phyloP scores from a whole-genome alignment of 805 yeast species.

The Wickerhamomyces sydowiorum region DNA sequence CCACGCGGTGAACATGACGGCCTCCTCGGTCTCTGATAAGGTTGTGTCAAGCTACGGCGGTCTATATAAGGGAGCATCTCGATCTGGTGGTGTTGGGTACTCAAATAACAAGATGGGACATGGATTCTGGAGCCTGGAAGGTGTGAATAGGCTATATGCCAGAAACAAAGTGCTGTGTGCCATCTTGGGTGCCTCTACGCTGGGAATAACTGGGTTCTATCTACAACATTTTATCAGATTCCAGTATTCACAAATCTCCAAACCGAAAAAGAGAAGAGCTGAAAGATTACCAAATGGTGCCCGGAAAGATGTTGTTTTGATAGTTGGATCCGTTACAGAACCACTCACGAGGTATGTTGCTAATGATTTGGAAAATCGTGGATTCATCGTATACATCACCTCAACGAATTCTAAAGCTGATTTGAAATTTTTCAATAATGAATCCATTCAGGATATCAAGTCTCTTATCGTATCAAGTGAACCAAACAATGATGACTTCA shows the following conservation, averaged over 20 bases:
- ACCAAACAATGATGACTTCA: constrained; percentile 34
- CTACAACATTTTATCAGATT: not conserved
- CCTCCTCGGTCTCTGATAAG: not conserved
- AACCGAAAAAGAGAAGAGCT: constrained; percentile 43
- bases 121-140: not conserved
- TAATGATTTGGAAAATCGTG: constrained; percentile 69
- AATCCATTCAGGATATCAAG: constrained; percentile 64
- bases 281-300: constrained; percentile 62
- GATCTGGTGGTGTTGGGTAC: not conserved
- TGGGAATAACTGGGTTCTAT: not conserved
- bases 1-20: not conserved
- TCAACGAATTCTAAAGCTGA: constrained; percentile 29
- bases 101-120: too few species aligned
- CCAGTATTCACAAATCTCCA: not conserved
- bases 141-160: not conserved
- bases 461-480: constrained; percentile 50
- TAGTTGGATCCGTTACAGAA: constrained; percentile 74
- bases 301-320: constrained; percentile 65
- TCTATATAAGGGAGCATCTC: not conserved
- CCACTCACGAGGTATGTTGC: constrained; percentile 67
- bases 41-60: not conserved
- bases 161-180: not conserved
- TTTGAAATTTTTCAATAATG: constrained; percentile 43
- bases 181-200: not conserved
- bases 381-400: constrained; percentile 76